Percentiles rank a stretch among this genome's conserved stretches.
Evolutionary conservation across 768 basidiomycete species (phyloP).

Genomic region (Auricularia heimuer): DNA sequence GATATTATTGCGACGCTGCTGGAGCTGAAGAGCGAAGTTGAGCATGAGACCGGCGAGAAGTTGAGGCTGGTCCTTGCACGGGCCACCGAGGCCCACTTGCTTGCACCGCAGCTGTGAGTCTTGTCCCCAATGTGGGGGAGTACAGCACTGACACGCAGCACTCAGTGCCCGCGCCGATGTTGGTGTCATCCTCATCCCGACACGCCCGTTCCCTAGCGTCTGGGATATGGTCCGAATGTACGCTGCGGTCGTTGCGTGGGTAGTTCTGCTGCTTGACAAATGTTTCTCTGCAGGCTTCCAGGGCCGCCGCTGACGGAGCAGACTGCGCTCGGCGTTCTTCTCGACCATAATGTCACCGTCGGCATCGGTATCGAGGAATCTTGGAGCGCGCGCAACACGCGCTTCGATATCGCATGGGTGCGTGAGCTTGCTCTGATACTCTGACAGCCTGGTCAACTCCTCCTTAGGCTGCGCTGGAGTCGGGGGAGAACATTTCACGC

Average conservation of each 20-base stretch:
- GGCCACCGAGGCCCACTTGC: slow-evolving; percentile 57
- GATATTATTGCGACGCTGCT: slow-evolving; percentile 63
- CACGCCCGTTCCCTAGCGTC: slow-evolving; percentile 55
- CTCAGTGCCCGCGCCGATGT: slow-evolving; percentile 35
- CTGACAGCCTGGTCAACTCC: too few relatives aligned
- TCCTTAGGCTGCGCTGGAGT: slow-evolving; percentile 31
- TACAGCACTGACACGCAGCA: neutral
- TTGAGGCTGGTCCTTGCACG: slow-evolving; percentile 45
- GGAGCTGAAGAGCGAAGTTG: slow-evolving; percentile 52
- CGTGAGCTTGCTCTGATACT: slow-evolving; percentile 3
- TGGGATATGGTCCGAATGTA: slow-evolving; percentile 67
- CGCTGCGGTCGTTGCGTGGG: slow-evolving; percentile 13
- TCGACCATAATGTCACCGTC: slow-evolving; percentile 61
- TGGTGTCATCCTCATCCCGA: slow-evolving; percentile 59
- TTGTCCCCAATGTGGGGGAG: neutral
- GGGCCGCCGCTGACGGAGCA: slow-evolving; percentile 63
- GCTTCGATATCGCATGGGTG: slow-evolving; percentile 31
- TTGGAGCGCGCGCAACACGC: slow-evolving; percentile 66
- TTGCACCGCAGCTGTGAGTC: slow-evolving; percentile 60
- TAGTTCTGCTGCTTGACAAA: neutral
- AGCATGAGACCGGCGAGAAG: slow-evolving; percentile 28
- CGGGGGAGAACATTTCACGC: slow-evolving; percentile 28
- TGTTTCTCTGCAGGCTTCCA: slow-evolving; percentile 37
- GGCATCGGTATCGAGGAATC: slow-evolving; percentile 56
- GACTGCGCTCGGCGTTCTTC: slow-evolving; percentile 49